Percentiles rank a stretch among this genome's conserved stretches.
These are phyloP conservation scores for Fusarium tanahbumbuense DNA, from an alignment of 2,329 filamentous ascomycete species.

Conservation along the genomic window DNA sequence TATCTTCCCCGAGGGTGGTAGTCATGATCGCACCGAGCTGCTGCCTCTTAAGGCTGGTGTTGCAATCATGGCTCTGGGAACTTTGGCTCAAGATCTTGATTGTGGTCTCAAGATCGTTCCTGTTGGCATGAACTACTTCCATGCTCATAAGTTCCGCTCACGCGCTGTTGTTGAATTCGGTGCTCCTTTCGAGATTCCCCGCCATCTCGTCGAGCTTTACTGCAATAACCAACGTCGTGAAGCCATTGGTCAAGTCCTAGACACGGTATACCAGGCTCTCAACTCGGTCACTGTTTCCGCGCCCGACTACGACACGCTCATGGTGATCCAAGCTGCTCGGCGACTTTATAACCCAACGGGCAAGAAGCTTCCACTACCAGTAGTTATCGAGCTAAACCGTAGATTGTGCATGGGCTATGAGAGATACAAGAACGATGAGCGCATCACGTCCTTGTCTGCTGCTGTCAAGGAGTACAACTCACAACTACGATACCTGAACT, in stretches of 20 bases:
- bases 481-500: slow-evolving; percentile 83
- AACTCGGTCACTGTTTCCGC: slow-evolving; percentile 90
- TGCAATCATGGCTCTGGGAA: slow-evolving; percentile 96
- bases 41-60: slow-evolving; percentile 95
- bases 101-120: slow-evolving; percentile 95
- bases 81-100: slow-evolving; percentile 84
- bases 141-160: slow-evolving; percentile 97
- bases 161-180: slow-evolving; percentile 97
- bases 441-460: slow-evolving; percentile 79
- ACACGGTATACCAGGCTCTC: slow-evolving; percentile 86
- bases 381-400: slow-evolving; percentile 93
- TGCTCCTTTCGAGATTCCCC: slow-evolving; percentile 84
- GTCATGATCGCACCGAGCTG: slow-evolving; percentile 91
- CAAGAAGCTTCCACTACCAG: slow-evolving; percentile 90
- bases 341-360: slow-evolving; percentile 94
- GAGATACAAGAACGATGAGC: slow-evolving; percentile 89
- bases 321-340: slow-evolving; percentile 94
- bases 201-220: slow-evolving; percentile 86
- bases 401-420: slow-evolving; percentile 91
- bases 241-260: slow-evolving; percentile 85
- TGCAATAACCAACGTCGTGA: slow-evolving; percentile 84
- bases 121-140: slow-evolving; percentile 99
- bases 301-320: slow-evolving; percentile 94
- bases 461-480: slow-evolving; percentile 88
- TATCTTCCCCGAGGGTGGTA: slow-evolving; percentile 97